phyloP scores from a whole-genome alignment of 2,329 filamentous ascomycete species.

The Capronia epimyces region DNA sequence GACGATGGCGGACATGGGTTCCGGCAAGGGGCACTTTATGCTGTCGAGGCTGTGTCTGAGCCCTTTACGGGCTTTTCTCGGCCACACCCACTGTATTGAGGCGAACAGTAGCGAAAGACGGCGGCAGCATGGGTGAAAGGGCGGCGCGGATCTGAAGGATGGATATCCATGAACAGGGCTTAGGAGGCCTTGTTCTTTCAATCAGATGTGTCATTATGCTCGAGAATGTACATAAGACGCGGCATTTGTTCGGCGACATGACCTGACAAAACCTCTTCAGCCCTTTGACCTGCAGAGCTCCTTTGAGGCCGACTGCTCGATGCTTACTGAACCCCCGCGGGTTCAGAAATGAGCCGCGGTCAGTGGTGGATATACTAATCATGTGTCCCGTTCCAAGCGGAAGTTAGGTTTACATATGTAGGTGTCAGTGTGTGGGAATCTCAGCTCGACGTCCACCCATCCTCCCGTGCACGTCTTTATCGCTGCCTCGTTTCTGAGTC shows the following conservation, averaged over 20 bases:
- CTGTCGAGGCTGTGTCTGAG: not conserved
- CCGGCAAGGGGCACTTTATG: not conserved
- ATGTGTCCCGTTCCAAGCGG: not conserved
- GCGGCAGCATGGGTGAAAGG: not conserved
- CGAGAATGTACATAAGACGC: not conserved
- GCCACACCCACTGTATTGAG: conserved; percentile 17
- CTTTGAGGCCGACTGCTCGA: too few species aligned
- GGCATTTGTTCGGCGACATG: not conserved
- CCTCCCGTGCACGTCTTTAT: too few species aligned
- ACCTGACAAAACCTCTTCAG: not conserved
- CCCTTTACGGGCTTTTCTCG: conserved; percentile 19
- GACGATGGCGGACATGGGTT: not conserved
- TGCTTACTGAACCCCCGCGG: too few species aligned
- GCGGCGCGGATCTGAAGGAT: not conserved
- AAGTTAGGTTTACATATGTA: too few species aligned
- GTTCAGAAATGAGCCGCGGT: too few species aligned
- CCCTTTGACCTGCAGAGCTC: too few species aligned
- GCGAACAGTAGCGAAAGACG: not conserved
- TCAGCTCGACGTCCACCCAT: too few species aligned
- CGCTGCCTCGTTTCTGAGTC: too few species aligned
- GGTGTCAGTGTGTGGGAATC: too few species aligned
- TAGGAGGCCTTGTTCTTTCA: not conserved
- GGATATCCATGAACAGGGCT: too few species aligned
- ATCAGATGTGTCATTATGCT: not conserved
- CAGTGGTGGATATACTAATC: not conserved